Percentiles rank a stretch among this genome's conserved stretches.
These are phyloP conservation scores for Cladophialophora bantiana DNA, from an alignment of 2,329 filamentous ascomycete genomes.

Conservation along the genomic window DNA sequence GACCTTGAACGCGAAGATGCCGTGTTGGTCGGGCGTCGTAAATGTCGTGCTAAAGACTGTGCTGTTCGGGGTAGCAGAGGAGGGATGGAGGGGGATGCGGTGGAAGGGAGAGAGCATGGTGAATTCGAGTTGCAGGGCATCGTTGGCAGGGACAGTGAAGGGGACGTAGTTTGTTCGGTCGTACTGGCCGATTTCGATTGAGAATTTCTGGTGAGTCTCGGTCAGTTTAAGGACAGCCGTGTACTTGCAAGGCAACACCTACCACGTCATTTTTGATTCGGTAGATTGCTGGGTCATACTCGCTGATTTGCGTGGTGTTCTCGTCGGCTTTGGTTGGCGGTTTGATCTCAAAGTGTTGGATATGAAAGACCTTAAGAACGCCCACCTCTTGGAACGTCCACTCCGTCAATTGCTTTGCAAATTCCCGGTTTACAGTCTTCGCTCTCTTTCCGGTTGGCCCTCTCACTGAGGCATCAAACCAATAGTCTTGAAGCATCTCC, in stretches of 20 bases:
- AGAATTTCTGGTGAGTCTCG: constrained; percentile 69
- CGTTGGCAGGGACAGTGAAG: constrained; percentile 72
- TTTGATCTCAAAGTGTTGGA: constrained; percentile 71
- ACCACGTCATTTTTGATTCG: constrained; percentile 96
- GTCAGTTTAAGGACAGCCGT: constrained; percentile 41
- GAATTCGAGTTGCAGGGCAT: constrained; percentile 92
- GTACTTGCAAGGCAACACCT: constrained; percentile 54
- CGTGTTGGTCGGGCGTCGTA: constrained; percentile 91
- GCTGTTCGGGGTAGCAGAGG: constrained; percentile 67
- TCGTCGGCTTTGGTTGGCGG: constrained; percentile 61
- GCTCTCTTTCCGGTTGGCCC: constrained; percentile 61
- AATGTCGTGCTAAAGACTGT: constrained; percentile 79
- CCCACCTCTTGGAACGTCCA: constrained; percentile 97
- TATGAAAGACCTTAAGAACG: constrained; percentile 80
- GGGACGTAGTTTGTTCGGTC: constrained; percentile 74
- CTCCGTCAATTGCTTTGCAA: constrained; percentile 82
- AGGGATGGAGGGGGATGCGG: constrained; percentile 74
- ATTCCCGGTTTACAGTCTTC: constrained; percentile 80
- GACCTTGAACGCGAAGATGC: constrained; percentile 97
- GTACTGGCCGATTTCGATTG: constrained; percentile 89
- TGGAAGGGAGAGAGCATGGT: constrained; percentile 98
- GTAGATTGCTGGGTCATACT: constrained; percentile 82
- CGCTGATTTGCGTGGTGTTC: constrained; percentile 55
- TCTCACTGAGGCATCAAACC: constrained; percentile 83
- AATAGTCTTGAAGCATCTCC: constrained; percentile 86